Evolutionary conservation across 495 filamentous ascomycete genomes (phyloP).

Genomic region (Penicillium flavigenum): DNA sequence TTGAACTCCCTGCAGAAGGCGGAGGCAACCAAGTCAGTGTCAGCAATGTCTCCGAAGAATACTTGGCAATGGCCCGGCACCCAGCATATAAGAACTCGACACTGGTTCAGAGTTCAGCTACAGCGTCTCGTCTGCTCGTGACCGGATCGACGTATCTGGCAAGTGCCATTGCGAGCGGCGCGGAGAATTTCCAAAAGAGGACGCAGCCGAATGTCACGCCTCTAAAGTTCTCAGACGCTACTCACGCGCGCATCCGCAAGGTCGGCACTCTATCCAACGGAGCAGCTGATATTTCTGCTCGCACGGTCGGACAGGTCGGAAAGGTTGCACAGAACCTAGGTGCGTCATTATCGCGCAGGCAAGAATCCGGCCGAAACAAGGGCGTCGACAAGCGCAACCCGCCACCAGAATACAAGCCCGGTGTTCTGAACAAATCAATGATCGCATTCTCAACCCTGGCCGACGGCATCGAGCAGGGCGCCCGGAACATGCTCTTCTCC

Average conservation of each 20-base stretch:
- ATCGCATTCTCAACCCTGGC: constrained; percentile 96
- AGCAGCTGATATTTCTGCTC: constrained; percentile 75
- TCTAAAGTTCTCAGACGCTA: constrained; percentile 81
- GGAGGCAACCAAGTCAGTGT: constrained; percentile 67
- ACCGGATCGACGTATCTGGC: constrained; percentile 77
- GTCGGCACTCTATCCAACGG: constrained; percentile 75
- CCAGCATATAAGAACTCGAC: constrained; percentile 85
- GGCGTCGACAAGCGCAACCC: constrained; percentile 58
- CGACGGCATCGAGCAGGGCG: constrained; percentile 86
- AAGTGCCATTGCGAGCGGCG: constrained; percentile 69
- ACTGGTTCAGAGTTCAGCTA: constrained; percentile 84
- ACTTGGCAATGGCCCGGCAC: constrained; percentile 76
- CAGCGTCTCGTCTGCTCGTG: constrained; percentile 89
- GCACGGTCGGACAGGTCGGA: constrained; percentile 79
- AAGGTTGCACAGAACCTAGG: constrained; percentile 85
- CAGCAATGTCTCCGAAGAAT: constrained; percentile 74
- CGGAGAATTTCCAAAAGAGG: constrained; percentile 77
- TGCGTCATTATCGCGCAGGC: constrained; percentile 63
- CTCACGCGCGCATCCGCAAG: constrained; percentile 80
- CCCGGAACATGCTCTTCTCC: constrained; percentile 69
- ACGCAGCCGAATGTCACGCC: constrained; percentile 74
- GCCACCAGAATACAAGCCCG: constrained; percentile 74
- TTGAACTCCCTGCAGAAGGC: constrained; percentile 75
- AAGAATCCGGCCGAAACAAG: constrained; percentile 44
- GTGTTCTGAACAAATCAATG: constrained; percentile 88